A percentile compares a stretch with the other conserved stretches of the same genome.
Conservation (phyloP, 768 basidiomycete species). For the Gyrodon lividus region DNA sequence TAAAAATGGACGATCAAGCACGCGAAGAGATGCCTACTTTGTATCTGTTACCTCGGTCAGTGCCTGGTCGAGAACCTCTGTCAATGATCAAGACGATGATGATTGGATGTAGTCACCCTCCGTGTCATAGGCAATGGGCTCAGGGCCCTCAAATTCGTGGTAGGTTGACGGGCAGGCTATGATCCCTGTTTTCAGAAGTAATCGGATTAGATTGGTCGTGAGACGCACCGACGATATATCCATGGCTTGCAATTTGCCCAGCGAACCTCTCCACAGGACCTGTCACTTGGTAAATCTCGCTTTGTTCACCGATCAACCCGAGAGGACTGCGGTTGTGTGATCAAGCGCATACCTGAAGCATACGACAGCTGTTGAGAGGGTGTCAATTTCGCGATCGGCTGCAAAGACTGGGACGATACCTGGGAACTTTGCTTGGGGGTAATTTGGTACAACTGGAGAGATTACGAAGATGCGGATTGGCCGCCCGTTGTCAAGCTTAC, state of each 20-base stretch:
- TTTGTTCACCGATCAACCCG: slow-evolving; percentile 27
- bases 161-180: slow-evolving; percentile 81
- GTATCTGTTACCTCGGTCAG: slow-evolving; percentile 89
- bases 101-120: slow-evolving; percentile 52
- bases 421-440: slow-evolving; percentile 90
- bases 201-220: background rate
- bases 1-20: background rate
- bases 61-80: slow-evolving; percentile 44
- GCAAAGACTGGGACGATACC: slow-evolving; percentile 40
- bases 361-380: slow-evolving; percentile 56
- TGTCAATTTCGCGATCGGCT: background rate
- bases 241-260: slow-evolving; percentile 83
- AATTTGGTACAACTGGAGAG: slow-evolving; percentile 72
- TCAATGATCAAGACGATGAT: slow-evolving; percentile 2
- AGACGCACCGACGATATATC: slow-evolving; percentile 73
- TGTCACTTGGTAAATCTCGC: slow-evolving; percentile 96
- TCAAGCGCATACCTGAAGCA: slow-evolving; percentile 62
- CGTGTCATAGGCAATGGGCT: slow-evolving; percentile 82
- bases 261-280: slow-evolving; percentile 94
- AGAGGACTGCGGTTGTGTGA: background rate
- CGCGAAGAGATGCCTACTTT: slow-evolving; percentile 50
- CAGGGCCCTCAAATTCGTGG: slow-evolving; percentile 91
- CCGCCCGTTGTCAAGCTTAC: slow-evolving; percentile 58
- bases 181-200: background rate
- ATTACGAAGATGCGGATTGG: slow-evolving; percentile 83